These are phyloP conservation scores for Canariomyces notabilis DNA, from an alignment of 2,329 filamentous ascomycete genomes.

Conservation along the genomic window DNA sequence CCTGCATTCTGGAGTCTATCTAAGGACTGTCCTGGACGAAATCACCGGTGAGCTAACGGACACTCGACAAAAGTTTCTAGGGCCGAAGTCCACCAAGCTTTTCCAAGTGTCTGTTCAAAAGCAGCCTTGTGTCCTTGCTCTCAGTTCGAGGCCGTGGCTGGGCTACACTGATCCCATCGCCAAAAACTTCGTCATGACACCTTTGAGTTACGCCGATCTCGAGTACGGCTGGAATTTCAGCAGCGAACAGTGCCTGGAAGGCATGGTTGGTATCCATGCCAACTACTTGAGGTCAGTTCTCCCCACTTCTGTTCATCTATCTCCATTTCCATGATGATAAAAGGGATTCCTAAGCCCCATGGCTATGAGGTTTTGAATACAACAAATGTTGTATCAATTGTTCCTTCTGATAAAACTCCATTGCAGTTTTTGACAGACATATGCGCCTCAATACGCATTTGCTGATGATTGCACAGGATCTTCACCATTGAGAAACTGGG, in stretches of 20 bases:
- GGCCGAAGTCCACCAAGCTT: slow-evolving; percentile 81
- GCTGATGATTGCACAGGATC: slow-evolving; percentile 54
- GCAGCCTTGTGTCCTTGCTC: slow-evolving; percentile 77
- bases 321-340: slow-evolving; percentile 57
- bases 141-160: slow-evolving; percentile 93
- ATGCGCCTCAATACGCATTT: slow-evolving; percentile 5
- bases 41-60: slow-evolving; percentile 93
- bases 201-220: slow-evolving; percentile 79
- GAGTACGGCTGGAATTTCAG: slow-evolving; percentile 97
- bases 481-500: slow-evolving; percentile 85
- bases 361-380: slow-evolving; percentile 53
- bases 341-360: slow-evolving; percentile 51
- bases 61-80: slow-evolving; percentile 89
- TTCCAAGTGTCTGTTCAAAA: slow-evolving; percentile 87
- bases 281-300: slow-evolving; percentile 72
- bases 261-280: slow-evolving; percentile 88
- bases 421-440: slow-evolving; percentile 23
- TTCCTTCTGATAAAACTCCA: slow-evolving; percentile 77
- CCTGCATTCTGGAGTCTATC: slow-evolving; percentile 89
- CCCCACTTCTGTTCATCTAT: slow-evolving; percentile 28
- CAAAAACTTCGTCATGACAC: slow-evolving; percentile 85
- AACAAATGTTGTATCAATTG: slow-evolving; percentile 67
- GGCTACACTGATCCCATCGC: slow-evolving; percentile 87
- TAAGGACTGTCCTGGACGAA: slow-evolving; percentile 91
- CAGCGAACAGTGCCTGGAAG: slow-evolving; percentile 88